These are phyloP conservation scores for Aspergillus asperescens DNA, from an alignment of 495 filamentous ascomycete genomes.

Conservation along the genomic window DNA sequence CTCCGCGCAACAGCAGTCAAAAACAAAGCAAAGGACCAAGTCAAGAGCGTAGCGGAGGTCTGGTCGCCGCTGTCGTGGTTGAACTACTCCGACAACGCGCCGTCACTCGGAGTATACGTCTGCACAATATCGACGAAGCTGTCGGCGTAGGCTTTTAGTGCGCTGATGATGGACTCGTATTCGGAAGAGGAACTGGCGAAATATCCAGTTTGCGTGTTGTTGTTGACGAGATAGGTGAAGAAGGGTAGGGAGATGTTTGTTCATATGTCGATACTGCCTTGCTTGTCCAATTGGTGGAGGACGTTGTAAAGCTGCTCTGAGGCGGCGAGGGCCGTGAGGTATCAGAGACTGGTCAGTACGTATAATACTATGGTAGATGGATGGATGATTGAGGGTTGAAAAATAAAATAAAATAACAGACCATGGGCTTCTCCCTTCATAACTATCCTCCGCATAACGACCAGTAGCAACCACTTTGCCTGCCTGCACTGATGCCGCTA, in stretches of 20 bases:
- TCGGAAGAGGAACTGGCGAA: slow-evolving; percentile 30
- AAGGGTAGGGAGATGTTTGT: slow-evolving; percentile 36
- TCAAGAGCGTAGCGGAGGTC: slow-evolving; percentile 54
- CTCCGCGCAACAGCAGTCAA: slow-evolving; percentile 47
- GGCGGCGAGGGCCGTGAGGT: slow-evolving; percentile 34
- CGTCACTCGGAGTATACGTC: slow-evolving; percentile 47
- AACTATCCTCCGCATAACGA: slow-evolving; percentile 63
- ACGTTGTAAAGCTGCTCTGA: slow-evolving; percentile 41
- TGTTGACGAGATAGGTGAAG: too few species aligned
- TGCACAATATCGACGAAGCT: slow-evolving; percentile 44
- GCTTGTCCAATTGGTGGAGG: slow-evolving; percentile 46
- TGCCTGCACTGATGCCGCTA: slow-evolving; percentile 27
- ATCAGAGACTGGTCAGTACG: slow-evolving; percentile 20
- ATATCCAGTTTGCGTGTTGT: too few species aligned
- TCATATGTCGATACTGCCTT: slow-evolving; percentile 36
- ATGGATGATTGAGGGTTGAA: too few species aligned
- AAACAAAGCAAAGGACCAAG: slow-evolving; percentile 67
- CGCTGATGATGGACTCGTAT: slow-evolving; percentile 36
- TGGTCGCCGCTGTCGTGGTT: slow-evolving; percentile 46
- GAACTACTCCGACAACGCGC: slow-evolving; percentile 58
- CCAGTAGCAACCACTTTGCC: slow-evolving; percentile 58
- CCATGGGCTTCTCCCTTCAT: slow-evolving; percentile 61
- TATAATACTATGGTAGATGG: not conserved
- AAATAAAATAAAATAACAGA: too few species aligned
- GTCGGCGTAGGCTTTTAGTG: slow-evolving; percentile 46